phyloP scores from a whole-genome alignment of 805 yeast genomes.

The Myxozyma sirexii region DNA sequence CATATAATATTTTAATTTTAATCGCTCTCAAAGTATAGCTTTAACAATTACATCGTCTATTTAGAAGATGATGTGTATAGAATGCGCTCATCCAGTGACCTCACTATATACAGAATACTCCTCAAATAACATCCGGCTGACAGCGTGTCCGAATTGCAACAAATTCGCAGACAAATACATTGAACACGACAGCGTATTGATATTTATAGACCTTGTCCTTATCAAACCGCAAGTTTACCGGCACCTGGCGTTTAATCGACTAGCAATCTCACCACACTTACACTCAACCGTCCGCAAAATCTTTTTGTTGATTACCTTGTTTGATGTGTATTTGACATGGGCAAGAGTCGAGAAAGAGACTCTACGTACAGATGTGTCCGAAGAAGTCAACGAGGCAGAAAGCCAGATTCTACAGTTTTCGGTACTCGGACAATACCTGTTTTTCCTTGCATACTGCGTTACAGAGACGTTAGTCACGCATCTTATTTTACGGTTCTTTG shows the following conservation, averaged over 20 bases:
- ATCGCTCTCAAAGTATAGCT: background rate
- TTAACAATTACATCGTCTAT: too few species aligned
- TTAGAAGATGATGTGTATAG: slow-evolving; percentile 77
- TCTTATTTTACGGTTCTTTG: slow-evolving; percentile 44
- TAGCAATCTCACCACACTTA: slow-evolving; percentile 38
- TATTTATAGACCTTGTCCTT: slow-evolving; percentile 80
- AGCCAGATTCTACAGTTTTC: slow-evolving; percentile 38
- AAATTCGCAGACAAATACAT: slow-evolving; percentile 85
- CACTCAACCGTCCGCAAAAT: slow-evolving; percentile 48
- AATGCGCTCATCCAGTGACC: slow-evolving; percentile 70
- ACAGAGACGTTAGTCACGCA: slow-evolving; percentile 44
- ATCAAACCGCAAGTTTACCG: slow-evolving; percentile 78
- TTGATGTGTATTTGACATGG: slow-evolving; percentile 92
- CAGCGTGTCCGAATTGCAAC: slow-evolving; percentile 73
- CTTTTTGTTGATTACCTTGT: slow-evolving; percentile 65
- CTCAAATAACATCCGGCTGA: slow-evolving; percentile 74
- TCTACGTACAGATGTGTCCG: slow-evolving; percentile 33
- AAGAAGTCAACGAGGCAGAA: slow-evolving; percentile 2
- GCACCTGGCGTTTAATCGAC: slow-evolving; percentile 78
- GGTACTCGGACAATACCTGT: slow-evolving; percentile 44
- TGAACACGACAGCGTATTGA: slow-evolving; percentile 81
- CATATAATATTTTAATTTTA: background rate
- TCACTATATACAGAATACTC: slow-evolving; percentile 73
- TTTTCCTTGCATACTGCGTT: slow-evolving; percentile 44
- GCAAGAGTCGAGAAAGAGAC: slow-evolving; percentile 75